phyloP scores from a whole-genome alignment of 2,329 filamentous ascomycete species.

The Phaeosphaeriaceae sp. region DNA sequence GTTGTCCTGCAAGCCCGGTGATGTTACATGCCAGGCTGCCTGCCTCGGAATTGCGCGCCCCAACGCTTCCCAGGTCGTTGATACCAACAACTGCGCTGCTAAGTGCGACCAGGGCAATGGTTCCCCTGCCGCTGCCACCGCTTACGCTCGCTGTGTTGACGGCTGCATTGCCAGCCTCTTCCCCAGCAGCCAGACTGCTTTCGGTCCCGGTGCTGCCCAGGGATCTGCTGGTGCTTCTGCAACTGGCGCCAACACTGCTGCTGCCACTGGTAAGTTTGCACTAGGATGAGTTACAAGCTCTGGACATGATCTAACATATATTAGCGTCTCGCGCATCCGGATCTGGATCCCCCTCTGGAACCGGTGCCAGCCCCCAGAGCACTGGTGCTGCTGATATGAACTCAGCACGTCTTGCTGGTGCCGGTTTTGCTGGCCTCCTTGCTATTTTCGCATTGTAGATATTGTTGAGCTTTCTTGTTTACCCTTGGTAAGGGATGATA shows the following conservation, averaged over 20 bases:
- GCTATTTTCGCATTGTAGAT: conserved; percentile 48
- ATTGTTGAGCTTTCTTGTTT: background rate
- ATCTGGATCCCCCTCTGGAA: conserved; percentile 13
- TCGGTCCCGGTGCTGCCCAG: conserved; percentile 24
- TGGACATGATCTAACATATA: background rate
- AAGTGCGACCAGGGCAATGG: conserved; percentile 62
- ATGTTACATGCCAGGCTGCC: conserved; percentile 59
- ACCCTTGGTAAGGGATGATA: background rate
- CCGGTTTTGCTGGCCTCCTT: conserved; percentile 46
- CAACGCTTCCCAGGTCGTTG: conserved; percentile 56
- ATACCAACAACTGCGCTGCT: conserved; percentile 59
- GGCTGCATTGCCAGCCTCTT: conserved; percentile 58
- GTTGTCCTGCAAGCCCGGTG: conserved; percentile 48
- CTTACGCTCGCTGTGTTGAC: conserved; percentile 57
- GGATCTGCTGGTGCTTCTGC: conserved; percentile 26
- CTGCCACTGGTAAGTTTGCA: conserved; percentile 19
- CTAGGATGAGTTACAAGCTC: background rate
- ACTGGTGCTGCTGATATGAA: conserved; percentile 41
- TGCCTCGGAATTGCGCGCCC: conserved; percentile 61
- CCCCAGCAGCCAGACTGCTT: conserved; percentile 49
- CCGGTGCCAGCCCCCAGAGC: conserved; percentile 26
- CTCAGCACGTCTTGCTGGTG: conserved; percentile 39
- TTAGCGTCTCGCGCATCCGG: background rate
- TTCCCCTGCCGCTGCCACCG: conserved; percentile 51
- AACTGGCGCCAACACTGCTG: conserved; percentile 18